A percentile compares a stretch with the other conserved stretches of the same genome.
Conservation (phyloP, 495 filamentous ascomycete genomes). For the Astrothelium macrocarpum region DNA sequence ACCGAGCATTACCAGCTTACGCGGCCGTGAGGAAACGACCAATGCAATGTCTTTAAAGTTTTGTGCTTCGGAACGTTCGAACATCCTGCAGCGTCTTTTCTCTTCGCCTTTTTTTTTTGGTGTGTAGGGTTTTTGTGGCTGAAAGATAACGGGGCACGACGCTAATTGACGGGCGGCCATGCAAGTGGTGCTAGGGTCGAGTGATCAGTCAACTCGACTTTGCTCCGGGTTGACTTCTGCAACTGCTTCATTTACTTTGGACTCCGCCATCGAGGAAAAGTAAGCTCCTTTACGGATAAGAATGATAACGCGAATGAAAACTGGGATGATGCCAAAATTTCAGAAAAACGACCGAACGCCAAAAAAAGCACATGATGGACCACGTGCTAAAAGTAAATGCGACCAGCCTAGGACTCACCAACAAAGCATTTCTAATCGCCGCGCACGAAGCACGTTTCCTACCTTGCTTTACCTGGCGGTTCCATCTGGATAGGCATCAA, state of each 20-base stretch:
- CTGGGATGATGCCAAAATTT: background rate
- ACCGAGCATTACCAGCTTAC: no score
- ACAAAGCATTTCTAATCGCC: background rate
- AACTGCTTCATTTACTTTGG: slow-evolving; percentile 2
- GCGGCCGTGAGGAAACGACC: no score
- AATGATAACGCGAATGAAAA: background rate
- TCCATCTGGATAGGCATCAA: no score
- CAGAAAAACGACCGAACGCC: background rate
- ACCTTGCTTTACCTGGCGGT: background rate
- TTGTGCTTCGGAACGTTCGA: no score
- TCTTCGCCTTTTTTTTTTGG: no score
- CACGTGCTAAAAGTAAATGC: background rate
- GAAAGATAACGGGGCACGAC: no score
- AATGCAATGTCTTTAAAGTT: no score
- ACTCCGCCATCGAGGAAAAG: background rate
- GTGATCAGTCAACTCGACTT: slow-evolving; percentile 19
- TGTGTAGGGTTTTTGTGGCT: no score
- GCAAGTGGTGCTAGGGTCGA: no score
- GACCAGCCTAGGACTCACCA: background rate
- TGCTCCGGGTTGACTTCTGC: slow-evolving; percentile 16
- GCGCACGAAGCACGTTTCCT: background rate
- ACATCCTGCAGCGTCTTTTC: no score
- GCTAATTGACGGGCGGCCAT: no score
- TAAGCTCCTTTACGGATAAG: no score
- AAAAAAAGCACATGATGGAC: background rate